Conservation (phyloP, 176 grass and related monocot species). For the Carex littledalei region DNA sequence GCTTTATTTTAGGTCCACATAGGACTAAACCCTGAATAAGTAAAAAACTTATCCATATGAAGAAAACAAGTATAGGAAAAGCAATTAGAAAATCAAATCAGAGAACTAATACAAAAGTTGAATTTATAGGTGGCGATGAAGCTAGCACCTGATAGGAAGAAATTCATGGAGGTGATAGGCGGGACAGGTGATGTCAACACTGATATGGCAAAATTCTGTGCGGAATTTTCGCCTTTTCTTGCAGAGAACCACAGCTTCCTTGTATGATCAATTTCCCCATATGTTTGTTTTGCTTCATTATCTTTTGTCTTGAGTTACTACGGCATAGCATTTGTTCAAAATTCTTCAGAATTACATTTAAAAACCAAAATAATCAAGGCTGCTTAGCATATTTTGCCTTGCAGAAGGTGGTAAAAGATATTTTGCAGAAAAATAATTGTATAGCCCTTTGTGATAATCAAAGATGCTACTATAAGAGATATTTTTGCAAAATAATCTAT, state of each 20-base stretch:
- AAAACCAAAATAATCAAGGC: neutral
- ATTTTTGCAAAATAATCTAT: too few species aligned
- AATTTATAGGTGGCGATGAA: constrained; percentile 78
- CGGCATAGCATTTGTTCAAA: neutral
- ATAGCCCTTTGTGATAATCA: too few species aligned
- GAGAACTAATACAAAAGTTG: neutral
- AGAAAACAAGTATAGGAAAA: neutral
- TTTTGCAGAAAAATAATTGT: neutral
- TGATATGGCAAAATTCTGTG: constrained; percentile 91
- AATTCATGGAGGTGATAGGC: constrained; percentile 92
- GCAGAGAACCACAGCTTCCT: constrained; percentile 80
- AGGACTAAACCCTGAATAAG: neutral
- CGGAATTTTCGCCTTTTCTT: constrained; percentile 68
- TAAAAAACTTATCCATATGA: neutral
- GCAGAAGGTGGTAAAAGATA: neutral
- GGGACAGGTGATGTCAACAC: constrained; percentile 74
- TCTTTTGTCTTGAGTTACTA: neutral
- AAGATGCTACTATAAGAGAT: neutral
- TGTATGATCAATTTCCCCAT: constrained; percentile 26
- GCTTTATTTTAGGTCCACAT: neutral
- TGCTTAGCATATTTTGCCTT: neutral
- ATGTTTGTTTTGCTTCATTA: neutral
- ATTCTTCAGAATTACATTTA: neutral
- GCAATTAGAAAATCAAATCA: neutral
- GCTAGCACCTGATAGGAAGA: constrained; percentile 79